phyloP scores from a whole-genome alignment of 352 stramenopile genomes.

The Globisporangium okanoganense region DNA sequence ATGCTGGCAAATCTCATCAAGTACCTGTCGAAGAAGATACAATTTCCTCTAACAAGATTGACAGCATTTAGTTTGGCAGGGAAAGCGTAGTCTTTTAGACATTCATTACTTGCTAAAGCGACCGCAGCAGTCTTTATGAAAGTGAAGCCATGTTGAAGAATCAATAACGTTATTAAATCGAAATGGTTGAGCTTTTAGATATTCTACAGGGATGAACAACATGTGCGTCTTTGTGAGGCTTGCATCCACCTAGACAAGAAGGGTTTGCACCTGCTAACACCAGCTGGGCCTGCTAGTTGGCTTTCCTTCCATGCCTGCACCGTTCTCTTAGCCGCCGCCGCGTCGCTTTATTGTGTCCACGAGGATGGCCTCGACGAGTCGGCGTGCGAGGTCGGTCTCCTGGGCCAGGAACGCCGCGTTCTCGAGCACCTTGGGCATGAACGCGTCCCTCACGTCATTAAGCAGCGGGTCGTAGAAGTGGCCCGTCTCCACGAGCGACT shows the following conservation, averaged over 20 bases:
- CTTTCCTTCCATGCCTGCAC: background rate
- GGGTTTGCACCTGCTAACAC: too few relatives aligned
- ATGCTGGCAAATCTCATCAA: too few relatives aligned
- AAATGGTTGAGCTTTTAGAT: background rate
- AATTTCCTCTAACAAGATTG: too few relatives aligned
- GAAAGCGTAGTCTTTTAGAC: too few relatives aligned
- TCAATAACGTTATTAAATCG: too few relatives aligned
- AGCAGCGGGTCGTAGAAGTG: conserved; percentile 90
- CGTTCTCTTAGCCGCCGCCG: background rate
- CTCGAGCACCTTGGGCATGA: conserved; percentile 69
- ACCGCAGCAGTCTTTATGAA: too few relatives aligned
- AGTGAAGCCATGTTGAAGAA: too few relatives aligned
- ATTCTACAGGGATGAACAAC: background rate
- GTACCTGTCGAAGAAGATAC: too few relatives aligned
- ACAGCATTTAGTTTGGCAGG: too few relatives aligned
- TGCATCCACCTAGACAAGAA: background rate
- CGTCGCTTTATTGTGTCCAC: conserved; percentile 30
- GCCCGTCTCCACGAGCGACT: conserved; percentile 78
- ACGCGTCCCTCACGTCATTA: conserved; percentile 75
- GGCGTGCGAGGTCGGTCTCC: conserved; percentile 33
- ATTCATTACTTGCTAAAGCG: too few relatives aligned
- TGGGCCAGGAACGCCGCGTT: conserved; percentile 38
- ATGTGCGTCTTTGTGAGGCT: background rate
- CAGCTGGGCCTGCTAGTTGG: background rate
- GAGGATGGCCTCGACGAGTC: conserved; percentile 29